Percentiles rank a stretch among this genome's conserved stretches.
These are phyloP conservation scores for Leonotis leonurus DNA, from an alignment of 257 asterid genomes.

Conservation along the genomic window DNA sequence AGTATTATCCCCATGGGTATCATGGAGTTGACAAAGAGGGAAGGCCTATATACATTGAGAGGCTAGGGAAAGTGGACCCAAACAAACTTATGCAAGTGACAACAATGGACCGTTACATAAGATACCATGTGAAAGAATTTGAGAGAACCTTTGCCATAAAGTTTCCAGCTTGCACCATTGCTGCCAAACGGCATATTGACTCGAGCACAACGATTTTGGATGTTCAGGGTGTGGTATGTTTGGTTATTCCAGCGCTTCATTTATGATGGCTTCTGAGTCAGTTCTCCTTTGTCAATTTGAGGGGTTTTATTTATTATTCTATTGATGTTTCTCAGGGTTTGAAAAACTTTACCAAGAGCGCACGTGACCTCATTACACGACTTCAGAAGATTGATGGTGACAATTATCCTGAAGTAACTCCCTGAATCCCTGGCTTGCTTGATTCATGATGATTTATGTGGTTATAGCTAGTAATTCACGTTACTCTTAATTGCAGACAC, in stretches of 20 bases:
- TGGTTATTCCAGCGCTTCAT: background rate
- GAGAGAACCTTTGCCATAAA: conserved; percentile 69
- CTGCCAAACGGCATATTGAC: conserved; percentile 92
- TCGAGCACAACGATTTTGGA: conserved; percentile 93
- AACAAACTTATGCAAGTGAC: conserved; percentile 93
- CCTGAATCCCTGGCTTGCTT: conserved; percentile 8
- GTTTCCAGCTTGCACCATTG: conserved; percentile 95
- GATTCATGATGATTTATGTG: conserved; percentile 9
- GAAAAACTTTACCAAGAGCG: conserved; percentile 77
- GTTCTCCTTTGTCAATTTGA: conserved; percentile 1
- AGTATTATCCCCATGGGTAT: conserved; percentile 90
- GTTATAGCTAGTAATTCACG: conserved; percentile 6
- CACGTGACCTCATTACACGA: conserved; percentile 78
- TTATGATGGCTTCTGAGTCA: conserved; percentile 7
- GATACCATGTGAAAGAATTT: conserved; percentile 82
- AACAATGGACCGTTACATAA: conserved; percentile 75
- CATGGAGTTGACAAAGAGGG: conserved; percentile 98
- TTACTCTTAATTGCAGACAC: conserved; percentile 61
- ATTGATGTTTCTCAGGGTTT: conserved; percentile 48
- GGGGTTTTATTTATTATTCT: background rate
- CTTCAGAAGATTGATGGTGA: conserved; percentile 94
- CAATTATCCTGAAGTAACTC: conserved; percentile 82
- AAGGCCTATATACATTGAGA: conserved; percentile 86
- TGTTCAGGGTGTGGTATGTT: conserved; percentile 97
- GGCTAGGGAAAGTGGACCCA: conserved; percentile 79